Percentiles rank a stretch among this genome's conserved stretches.
Conservation (phyloP, 768 basidiomycete species). For the Naganishia vishniacii region DNA sequence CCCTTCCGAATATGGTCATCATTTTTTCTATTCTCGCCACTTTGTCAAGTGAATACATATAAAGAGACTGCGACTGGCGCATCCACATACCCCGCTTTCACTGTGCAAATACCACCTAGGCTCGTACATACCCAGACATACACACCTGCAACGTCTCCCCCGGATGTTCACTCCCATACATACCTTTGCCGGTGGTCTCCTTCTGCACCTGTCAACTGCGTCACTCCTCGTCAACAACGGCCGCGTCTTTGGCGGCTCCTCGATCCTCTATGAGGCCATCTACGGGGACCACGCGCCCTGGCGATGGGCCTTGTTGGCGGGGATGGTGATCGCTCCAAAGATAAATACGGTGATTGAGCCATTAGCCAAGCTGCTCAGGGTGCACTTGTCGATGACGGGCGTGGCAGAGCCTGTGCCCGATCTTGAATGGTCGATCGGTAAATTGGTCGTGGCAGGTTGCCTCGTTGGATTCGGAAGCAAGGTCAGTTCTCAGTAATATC, state of each 20-base stretch:
- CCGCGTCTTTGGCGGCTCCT: constrained; percentile 45
- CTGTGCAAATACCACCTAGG: not conserved
- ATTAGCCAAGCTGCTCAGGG: not conserved
- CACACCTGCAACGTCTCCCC: too few relatives aligned
- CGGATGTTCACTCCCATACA: constrained; percentile 42
- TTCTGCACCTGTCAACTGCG: constrained; percentile 45
- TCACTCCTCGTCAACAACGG: constrained; percentile 42
- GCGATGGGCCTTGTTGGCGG: constrained; percentile 35
- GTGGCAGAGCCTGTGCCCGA: constrained; percentile 23
- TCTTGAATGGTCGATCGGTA: not conserved
- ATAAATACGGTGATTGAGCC: constrained; percentile 23
- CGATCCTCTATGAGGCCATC: constrained; percentile 40
- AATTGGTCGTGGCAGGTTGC: constrained; percentile 33
- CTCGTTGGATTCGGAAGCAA: constrained; percentile 48
- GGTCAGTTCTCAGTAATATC: constrained; percentile 33
- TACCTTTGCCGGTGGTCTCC: constrained; percentile 43
- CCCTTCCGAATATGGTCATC: too few relatives aligned
- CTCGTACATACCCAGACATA: too few relatives aligned
- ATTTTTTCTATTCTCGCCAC: too few relatives aligned
- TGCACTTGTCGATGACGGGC: constrained; percentile 14
- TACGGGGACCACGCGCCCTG: constrained; percentile 33
- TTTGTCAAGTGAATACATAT: too few relatives aligned
- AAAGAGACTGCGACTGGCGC: too few relatives aligned
- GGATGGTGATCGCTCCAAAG: constrained; percentile 30
- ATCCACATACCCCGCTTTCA: not conserved